Evolutionary conservation across 2,329 filamentous ascomycete species (phyloP).

Genomic region (Cordyceps pruinosa): DNA sequence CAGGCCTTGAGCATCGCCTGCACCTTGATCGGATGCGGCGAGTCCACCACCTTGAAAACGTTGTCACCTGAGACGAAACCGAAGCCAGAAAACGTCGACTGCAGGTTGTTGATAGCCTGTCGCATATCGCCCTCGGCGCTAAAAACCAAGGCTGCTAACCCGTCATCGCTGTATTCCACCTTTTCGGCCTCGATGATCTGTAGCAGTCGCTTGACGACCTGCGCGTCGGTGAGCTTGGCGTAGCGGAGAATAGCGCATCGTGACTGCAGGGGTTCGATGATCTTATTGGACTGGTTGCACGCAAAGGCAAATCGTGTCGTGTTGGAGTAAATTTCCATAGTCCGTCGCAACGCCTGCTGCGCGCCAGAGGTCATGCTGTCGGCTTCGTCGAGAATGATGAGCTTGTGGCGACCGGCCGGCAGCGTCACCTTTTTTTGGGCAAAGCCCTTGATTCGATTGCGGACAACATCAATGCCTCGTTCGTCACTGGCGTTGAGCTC

Average conservation of each 20-base stretch:
- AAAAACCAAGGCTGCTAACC: conserved; percentile 91
- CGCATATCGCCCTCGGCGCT: conserved; percentile 97
- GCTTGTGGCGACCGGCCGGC: conserved; percentile 82
- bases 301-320: conserved; percentile 97
- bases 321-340: conserved; percentile 97
- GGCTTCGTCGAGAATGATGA: conserved; percentile 95
- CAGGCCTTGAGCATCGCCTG: conserved; percentile 98
- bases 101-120: conserved; percentile 96
- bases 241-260: conserved; percentile 94
- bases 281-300: conserved; percentile 98
- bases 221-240: conserved; percentile 81
- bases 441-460: conserved; percentile 96
- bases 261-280: conserved; percentile 97
- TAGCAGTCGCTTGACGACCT: conserved; percentile 82
- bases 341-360: conserved; percentile 87
- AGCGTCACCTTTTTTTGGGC: conserved; percentile 98
- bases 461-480: conserved; percentile 93
- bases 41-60: conserved; percentile 95
- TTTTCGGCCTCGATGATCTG: conserved; percentile 92
- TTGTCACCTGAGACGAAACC: conserved; percentile 97
- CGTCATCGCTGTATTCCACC: conserved; percentile 86
- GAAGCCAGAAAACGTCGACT: conserved; percentile 88
- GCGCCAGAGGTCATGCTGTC: conserved; percentile 97
- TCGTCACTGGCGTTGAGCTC: conserved; percentile 97
- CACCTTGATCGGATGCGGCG: conserved; percentile 94